These are phyloP conservation scores for Ambrosia trifida DNA, from an alignment of 129 eudicot genomes.

Conservation along the genomic window DNA sequence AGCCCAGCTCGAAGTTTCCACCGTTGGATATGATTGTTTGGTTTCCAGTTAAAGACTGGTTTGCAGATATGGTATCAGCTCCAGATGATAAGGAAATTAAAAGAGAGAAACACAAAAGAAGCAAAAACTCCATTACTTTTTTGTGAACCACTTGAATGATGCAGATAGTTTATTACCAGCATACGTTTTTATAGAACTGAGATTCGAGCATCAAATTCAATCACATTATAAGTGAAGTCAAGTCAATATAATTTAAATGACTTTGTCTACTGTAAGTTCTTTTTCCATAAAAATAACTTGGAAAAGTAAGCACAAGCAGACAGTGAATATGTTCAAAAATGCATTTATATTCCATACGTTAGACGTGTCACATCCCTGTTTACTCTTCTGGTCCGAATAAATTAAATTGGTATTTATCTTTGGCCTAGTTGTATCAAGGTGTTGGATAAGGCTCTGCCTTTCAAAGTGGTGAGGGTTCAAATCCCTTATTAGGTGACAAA, in stretches of 20 bases:
- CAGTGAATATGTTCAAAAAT: neutral
- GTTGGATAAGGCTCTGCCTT: too few species aligned
- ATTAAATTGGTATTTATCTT: too few species aligned
- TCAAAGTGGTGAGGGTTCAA: too few species aligned
- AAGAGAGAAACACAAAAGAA: conserved; percentile 33
- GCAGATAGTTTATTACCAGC: neutral
- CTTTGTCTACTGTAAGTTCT: neutral
- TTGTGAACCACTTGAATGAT: conserved; percentile 20
- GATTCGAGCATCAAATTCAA: neutral
- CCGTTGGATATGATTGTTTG: conserved; percentile 47
- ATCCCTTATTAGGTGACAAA: too few species aligned
- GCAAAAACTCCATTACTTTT: conserved; percentile 17
- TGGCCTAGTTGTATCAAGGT: too few species aligned
- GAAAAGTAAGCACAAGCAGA: too few species aligned
- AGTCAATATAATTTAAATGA: conserved; percentile 1
- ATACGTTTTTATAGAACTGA: conserved; percentile 19
- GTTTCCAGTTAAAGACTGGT: conserved; percentile 56
- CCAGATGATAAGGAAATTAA: conserved; percentile 23
- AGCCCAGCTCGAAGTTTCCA: conserved; percentile 55
- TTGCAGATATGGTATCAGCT: conserved; percentile 43
- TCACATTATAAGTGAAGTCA: neutral
- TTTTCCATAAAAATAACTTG: too few species aligned
- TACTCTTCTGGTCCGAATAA: too few species aligned
- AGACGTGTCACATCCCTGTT: too few species aligned
- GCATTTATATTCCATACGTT: too few species aligned